Percentiles rank a stretch among this genome's conserved stretches.
Conservation (phyloP, 257 asterid genomes). For the Nicotiana obtusifolia region DNA sequence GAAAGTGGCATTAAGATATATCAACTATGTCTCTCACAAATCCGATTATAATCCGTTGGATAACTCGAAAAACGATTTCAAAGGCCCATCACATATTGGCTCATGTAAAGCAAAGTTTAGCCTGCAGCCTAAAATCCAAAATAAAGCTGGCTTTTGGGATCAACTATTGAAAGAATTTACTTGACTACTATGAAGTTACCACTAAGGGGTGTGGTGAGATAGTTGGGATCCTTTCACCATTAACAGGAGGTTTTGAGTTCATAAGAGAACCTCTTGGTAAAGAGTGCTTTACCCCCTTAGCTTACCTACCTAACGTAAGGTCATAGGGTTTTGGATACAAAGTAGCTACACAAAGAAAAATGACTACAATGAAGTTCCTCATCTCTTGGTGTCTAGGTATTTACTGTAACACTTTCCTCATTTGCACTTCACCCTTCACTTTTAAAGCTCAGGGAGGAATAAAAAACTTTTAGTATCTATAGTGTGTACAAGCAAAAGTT, state of each 20-base stretch:
- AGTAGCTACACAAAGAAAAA: neutral
- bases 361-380: neutral
- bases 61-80: neutral
- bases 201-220: neutral
- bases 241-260: neutral
- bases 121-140: neutral
- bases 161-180: neutral
- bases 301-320: neutral
- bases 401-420: neutral
- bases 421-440: neutral
- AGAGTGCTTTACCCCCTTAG: neutral
- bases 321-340: neutral
- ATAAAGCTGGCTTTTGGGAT: neutral
- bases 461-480: neutral
- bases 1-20: neutral
- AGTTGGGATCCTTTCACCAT: neutral
- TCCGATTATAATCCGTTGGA: neutral
- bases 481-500: neutral
- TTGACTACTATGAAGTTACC: neutral
- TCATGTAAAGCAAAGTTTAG: neutral
- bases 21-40: neutral
- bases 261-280: neutral
- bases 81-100: neutral
- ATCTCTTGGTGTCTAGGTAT: neutral
- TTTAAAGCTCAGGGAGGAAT: neutral